Conservation (phyloP, 2,329 filamentous ascomycete genomes). For the Talaromyces sp. region DNA sequence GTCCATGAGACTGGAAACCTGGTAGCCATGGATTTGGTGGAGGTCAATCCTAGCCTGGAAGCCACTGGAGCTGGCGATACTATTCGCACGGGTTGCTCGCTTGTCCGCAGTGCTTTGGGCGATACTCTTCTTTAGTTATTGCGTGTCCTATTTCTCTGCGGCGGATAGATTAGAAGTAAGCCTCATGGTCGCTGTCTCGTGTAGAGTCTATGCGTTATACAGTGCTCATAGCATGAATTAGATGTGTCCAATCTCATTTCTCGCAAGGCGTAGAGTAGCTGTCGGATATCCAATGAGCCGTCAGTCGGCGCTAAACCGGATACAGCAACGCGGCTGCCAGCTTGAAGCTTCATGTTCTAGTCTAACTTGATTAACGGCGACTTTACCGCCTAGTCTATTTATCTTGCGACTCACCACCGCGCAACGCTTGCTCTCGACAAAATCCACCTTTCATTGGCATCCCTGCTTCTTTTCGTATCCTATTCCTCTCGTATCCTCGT, state of each 20-base stretch:
- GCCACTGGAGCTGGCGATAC: constrained; percentile 75
- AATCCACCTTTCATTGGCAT: not conserved
- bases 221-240: not conserved
- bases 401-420: constrained; percentile 9
- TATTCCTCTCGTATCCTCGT: not conserved
- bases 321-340: not conserved
- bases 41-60: constrained; percentile 73
- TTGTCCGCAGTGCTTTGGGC: constrained; percentile 86
- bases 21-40: constrained; percentile 76
- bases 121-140: constrained; percentile 72
- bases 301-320: constrained; percentile 5
- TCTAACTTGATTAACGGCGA: not conserved
- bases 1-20: constrained; percentile 76
- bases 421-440: not conserved
- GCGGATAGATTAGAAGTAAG: not conserved
- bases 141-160: not conserved
- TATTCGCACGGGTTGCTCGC: constrained; percentile 80
- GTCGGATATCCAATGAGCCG: not conserved
- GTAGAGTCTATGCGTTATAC: not conserved
- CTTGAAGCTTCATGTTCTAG: constrained; percentile 4
- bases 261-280: not conserved
- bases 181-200: not conserved
- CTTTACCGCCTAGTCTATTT: constrained; percentile 5
- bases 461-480: not conserved
- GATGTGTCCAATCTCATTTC: not conserved